Conservation (phyloP, 331 rosid genomes). For the Arachis monticola region DNA sequence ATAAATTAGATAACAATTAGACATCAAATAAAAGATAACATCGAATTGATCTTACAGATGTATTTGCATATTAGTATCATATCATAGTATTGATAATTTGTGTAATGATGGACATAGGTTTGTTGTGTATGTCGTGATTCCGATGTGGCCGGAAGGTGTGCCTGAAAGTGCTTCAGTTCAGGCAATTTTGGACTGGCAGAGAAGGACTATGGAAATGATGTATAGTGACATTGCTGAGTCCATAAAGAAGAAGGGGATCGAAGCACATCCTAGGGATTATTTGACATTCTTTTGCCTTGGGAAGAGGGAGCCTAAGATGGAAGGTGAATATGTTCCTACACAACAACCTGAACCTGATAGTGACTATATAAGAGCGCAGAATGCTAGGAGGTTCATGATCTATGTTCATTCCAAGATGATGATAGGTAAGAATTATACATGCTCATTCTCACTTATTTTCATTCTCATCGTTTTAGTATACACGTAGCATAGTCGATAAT, state of each 20-base stretch:
- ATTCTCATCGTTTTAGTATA: background rate
- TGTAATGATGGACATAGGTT: conserved; percentile 53
- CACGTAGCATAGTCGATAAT: no score
- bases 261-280: conserved; percentile 60
- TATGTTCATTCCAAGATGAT: conserved; percentile 96
- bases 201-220: conserved; percentile 90
- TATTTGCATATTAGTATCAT: no score
- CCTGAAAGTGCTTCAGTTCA: conserved; percentile 88
- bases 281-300: conserved; percentile 87
- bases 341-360: conserved; percentile 63
- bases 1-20: no score
- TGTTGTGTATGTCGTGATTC: conserved; percentile 71
- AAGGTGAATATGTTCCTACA: conserved; percentile 56
- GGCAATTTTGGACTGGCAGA: conserved; percentile 87
- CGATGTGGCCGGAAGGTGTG: conserved; percentile 94
- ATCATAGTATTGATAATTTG: no score
- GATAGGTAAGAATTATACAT: conserved; percentile 54
- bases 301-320: conserved; percentile 48
- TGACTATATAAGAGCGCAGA: conserved; percentile 65
- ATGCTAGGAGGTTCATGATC: conserved; percentile 81
- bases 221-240: conserved; percentile 68
- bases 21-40: no score
- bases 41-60: no score
- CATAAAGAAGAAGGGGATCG: conserved; percentile 44
- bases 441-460: background rate